These are phyloP conservation scores for Cairneyella variabilis DNA, from an alignment of 495 filamentous ascomycete genomes.

Conservation along the genomic window DNA sequence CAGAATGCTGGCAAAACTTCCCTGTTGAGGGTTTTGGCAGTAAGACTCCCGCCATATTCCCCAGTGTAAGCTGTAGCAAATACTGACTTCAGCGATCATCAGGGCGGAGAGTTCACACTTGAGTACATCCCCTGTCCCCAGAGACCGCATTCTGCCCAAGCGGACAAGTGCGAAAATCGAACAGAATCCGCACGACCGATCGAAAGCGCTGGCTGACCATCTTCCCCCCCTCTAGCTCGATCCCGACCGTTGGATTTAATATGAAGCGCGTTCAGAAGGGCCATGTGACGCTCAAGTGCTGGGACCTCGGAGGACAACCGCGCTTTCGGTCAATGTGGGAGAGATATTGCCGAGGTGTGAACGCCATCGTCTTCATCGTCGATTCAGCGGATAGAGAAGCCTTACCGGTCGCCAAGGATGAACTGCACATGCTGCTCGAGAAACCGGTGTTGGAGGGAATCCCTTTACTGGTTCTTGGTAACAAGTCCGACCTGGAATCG, in stretches of 20 bases:
- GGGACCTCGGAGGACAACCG: slow-evolving; percentile 97
- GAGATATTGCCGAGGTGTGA: slow-evolving; percentile 94
- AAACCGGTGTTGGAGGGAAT: slow-evolving; percentile 86
- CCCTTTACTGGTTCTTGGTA: slow-evolving; percentile 91
- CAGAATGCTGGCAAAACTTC: slow-evolving; percentile 99
- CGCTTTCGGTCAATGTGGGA: slow-evolving; percentile 99
- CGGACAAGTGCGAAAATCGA: slow-evolving; percentile 1
- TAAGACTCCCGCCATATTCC: slow-evolving; percentile 48
- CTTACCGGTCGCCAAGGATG: slow-evolving; percentile 83
- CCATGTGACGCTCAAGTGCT: slow-evolving; percentile 98
- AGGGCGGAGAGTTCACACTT: slow-evolving; percentile 98
- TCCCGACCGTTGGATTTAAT: slow-evolving; percentile 98
- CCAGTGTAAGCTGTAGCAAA: neutral
- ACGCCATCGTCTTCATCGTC: slow-evolving; percentile 97
- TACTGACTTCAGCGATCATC: slow-evolving; percentile 31
- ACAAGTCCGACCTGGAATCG: slow-evolving; percentile 89
- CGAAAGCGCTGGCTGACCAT: slow-evolving; percentile 17
- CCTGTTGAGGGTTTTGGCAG: slow-evolving; percentile 86
- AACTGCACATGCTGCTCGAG: slow-evolving; percentile 82
- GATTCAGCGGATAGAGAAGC: slow-evolving; percentile 81
- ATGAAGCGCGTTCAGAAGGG: slow-evolving; percentile 98
- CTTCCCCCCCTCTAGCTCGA: slow-evolving; percentile 62
- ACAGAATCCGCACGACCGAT: too few species aligned
- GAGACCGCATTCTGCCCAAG: too few species aligned
- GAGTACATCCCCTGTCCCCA: slow-evolving; percentile 88